A percentile compares a stretch with the other conserved stretches of the same genome.
Conservation (phyloP, 2,329 filamentous ascomycete genomes). For the Drechslerella dactyloides region DNA sequence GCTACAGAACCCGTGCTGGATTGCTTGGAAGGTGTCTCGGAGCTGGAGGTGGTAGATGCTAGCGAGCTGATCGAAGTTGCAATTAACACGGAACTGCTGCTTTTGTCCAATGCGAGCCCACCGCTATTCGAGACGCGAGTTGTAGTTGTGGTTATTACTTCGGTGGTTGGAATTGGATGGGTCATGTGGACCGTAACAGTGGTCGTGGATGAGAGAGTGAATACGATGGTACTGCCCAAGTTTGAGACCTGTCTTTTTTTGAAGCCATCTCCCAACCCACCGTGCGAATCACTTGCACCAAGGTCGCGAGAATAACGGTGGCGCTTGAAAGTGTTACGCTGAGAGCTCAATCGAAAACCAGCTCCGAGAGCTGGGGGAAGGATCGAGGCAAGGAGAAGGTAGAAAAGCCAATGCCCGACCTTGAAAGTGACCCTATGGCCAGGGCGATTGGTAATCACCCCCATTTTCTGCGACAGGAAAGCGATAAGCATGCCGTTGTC, state of each 20-base stretch:
- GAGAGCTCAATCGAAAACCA: conserved; percentile 1
- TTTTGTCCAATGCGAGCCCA: too few species aligned
- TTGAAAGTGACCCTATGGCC: background rate
- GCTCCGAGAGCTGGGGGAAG: conserved; percentile 15
- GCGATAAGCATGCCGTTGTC: background rate
- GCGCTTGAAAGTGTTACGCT: background rate
- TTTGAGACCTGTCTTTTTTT: conserved; percentile 18
- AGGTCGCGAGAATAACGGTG: background rate
- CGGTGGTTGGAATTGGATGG: background rate
- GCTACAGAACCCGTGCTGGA: background rate
- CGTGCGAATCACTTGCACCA: background rate
- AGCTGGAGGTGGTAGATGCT: too few species aligned
- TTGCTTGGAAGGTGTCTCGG: too few species aligned
- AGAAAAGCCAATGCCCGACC: conserved; percentile 1
- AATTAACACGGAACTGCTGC: too few species aligned
- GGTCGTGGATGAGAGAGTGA: conserved; percentile 33
- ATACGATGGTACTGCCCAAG: conserved; percentile 24
- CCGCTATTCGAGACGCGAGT: background rate
- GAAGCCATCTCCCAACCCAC: background rate
- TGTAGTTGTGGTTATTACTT: conserved; percentile 2
- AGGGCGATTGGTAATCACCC: conserved; percentile 7
- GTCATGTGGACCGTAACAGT: conserved; percentile 34
- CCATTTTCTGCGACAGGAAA: background rate
- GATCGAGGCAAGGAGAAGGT: conserved; percentile 7
- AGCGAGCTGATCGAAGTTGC: too few species aligned